Evolutionary conservation across 805 yeast genomes (phyloP).

Genomic region (Candida stauntonica): DNA sequence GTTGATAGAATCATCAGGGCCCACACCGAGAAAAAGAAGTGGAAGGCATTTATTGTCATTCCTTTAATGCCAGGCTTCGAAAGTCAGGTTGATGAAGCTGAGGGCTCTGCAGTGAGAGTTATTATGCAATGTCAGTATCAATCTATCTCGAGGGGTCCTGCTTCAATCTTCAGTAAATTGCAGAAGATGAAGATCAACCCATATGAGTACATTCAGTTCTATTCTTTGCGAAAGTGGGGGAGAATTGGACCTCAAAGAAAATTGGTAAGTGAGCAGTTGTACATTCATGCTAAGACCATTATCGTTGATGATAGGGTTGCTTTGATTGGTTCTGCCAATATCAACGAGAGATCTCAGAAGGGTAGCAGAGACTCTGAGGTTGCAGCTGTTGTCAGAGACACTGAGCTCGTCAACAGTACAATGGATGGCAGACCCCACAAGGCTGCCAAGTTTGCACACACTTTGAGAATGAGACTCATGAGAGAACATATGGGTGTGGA

Average conservation of each 20-base stretch:
- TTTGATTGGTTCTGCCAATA: conserved; percentile 94
- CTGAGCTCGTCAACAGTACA: conserved; percentile 54
- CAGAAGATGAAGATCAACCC: conserved; percentile 80
- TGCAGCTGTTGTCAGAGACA: conserved; percentile 84
- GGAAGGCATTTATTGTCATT: conserved; percentile 90
- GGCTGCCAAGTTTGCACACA: conserved; percentile 87
- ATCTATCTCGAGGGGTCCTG: conserved; percentile 86
- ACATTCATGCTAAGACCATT: conserved; percentile 89
- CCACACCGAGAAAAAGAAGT: conserved; percentile 62
- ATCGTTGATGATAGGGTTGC: conserved; percentile 92
- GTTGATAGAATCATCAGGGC: conserved; percentile 96
- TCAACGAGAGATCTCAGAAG: conserved; percentile 93
- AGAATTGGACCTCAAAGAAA: conserved; percentile 71
- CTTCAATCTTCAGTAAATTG: conserved; percentile 82
- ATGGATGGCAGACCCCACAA: conserved; percentile 82
- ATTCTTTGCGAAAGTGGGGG: conserved; percentile 94
- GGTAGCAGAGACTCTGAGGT: conserved; percentile 94
- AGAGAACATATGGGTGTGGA: conserved; percentile 95
- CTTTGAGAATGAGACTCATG: conserved; percentile 86
- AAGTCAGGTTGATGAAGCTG: conserved; percentile 86
- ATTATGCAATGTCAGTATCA: conserved; percentile 95
- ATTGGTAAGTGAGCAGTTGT: conserved; percentile 84
- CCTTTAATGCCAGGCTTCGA: conserved; percentile 98
- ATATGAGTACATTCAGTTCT: conserved; percentile 86
- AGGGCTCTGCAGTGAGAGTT: conserved; percentile 91